A percentile compares a stretch with the other conserved stretches of the same genome.
phyloP scores from a whole-genome alignment of 1,139 yeast species.

The Casaregolazyma lundiana region DNA sequence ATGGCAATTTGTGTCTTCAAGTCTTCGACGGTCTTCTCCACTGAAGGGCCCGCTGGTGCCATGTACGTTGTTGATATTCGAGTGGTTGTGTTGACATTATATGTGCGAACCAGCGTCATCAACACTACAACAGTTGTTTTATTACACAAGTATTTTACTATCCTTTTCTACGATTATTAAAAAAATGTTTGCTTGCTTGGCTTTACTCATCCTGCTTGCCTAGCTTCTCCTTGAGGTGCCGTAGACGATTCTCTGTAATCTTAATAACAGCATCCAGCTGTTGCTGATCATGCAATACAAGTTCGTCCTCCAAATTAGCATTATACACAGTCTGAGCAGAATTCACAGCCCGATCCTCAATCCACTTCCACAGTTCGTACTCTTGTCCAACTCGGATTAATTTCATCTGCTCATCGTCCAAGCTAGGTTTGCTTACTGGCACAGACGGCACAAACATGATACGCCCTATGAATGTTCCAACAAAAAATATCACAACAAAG shows the following conservation, averaged over 20 bases:
- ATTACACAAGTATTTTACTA: neutral
- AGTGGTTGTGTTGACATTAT: too few species aligned
- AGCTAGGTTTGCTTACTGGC: conserved; percentile 7
- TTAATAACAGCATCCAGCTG: conserved; percentile 52
- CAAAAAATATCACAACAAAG: conserved; percentile 17
- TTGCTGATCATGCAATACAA: conserved; percentile 37
- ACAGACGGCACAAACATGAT: conserved; percentile 15
- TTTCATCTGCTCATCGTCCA: conserved; percentile 14
- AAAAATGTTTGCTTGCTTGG: neutral
- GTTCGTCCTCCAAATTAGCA: neutral
- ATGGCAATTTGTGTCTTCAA: neutral
- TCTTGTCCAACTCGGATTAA: conserved; percentile 47
- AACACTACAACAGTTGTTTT: neutral
- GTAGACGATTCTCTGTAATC: conserved; percentile 50
- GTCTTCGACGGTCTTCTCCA: neutral
- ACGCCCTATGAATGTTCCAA: conserved; percentile 23
- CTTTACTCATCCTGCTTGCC: neutral
- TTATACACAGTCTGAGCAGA: neutral
- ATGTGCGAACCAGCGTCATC: too few species aligned
- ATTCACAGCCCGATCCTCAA: conserved; percentile 46
- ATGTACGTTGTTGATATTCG: too few species aligned
- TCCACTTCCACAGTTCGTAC: conserved; percentile 76
- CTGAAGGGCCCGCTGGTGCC: too few species aligned
- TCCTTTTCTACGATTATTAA: neutral
- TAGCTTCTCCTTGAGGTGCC: conserved; percentile 34